Conservation (phyloP, 345 rosid species). For the Aurinia saxatilis region DNA sequence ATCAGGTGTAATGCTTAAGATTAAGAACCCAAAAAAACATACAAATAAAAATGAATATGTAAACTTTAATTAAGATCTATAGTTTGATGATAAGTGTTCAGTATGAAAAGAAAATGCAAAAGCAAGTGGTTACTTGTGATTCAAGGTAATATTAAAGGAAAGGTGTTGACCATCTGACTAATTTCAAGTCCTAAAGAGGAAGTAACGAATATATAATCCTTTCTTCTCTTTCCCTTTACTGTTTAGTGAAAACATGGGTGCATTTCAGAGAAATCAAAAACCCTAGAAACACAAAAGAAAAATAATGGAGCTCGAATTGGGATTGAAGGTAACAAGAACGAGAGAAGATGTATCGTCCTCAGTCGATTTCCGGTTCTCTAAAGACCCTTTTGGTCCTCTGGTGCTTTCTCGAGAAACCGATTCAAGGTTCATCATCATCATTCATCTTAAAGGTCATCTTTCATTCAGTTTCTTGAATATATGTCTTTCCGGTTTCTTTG, state of each 20-base stretch:
- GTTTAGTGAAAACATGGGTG: not conserved
- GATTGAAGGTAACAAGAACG: constrained; percentile 60
- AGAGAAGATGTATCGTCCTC: constrained; percentile 55
- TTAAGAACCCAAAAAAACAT: not conserved
- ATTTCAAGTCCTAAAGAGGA: constrained; percentile 16
- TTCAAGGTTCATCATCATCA: constrained; percentile 52
- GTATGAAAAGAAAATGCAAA: constrained; percentile 1
- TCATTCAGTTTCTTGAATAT: not conserved
- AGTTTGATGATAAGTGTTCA: not conserved
- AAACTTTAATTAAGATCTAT: not conserved
- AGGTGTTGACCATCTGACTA: constrained; percentile 15
- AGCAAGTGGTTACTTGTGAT: constrained; percentile 16
- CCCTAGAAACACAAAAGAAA: not conserved
- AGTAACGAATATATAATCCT: constrained; percentile 49
- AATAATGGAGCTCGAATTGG: constrained; percentile 76
- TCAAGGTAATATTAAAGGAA: constrained; percentile 9
- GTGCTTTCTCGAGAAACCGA: constrained; percentile 71
- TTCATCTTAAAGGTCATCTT: constrained; percentile 59
- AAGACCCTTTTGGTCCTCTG: constrained; percentile 46
- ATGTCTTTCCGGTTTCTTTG: not conserved
- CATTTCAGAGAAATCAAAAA: not conserved
- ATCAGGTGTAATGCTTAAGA: not conserved
- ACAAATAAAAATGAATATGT: not conserved
- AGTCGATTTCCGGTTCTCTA: constrained; percentile 40
- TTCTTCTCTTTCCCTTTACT: constrained; percentile 30